A percentile compares a stretch with the other conserved stretches of the same genome.
Evolutionary conservation across 202 grass and related monocot genomes (phyloP).

Genomic region (Musa balbisiana): DNA sequence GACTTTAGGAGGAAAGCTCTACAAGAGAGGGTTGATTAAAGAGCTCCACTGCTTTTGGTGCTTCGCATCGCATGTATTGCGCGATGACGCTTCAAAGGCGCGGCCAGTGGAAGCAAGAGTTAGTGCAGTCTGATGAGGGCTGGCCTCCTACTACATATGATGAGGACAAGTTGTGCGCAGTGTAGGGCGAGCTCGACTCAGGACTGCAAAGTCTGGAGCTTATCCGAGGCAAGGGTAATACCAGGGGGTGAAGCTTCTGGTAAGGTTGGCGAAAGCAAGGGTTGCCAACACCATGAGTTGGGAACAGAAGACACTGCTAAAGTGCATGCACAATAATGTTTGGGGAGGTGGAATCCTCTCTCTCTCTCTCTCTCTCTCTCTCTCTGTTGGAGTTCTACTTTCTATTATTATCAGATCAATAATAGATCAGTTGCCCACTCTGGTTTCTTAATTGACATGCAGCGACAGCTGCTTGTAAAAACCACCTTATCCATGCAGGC

Average conservation of each 20-base stretch:
- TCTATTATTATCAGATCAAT: not conserved
- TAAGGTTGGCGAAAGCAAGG: too few relatives aligned
- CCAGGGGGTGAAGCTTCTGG: too few relatives aligned
- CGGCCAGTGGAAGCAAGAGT: slow-evolving; percentile 7
- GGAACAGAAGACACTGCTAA: not conserved
- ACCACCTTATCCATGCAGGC: not conserved
- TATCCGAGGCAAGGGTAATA: not conserved
- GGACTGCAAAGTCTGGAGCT: not conserved
- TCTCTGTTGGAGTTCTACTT: not conserved
- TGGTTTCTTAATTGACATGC: not conserved
- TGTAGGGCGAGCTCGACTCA: not conserved
- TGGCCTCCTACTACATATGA: not conserved
- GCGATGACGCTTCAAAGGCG: not conserved
- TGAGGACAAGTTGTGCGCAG: not conserved
- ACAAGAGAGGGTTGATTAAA: not conserved
- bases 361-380: too few relatives aligned
- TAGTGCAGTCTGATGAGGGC: slow-evolving; percentile 23
- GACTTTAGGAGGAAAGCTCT: not conserved
- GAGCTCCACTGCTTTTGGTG: not conserved
- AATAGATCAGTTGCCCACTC: too few relatives aligned
- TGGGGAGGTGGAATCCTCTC: not conserved
- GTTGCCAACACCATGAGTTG: too few relatives aligned
- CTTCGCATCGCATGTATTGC: slow-evolving; percentile 7
- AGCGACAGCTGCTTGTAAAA: not conserved
- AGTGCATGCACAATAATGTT: slow-evolving; percentile 1